phyloP scores from a whole-genome alignment of 2,329 filamentous ascomycete species.

The Paraconiothyrium sp. region DNA sequence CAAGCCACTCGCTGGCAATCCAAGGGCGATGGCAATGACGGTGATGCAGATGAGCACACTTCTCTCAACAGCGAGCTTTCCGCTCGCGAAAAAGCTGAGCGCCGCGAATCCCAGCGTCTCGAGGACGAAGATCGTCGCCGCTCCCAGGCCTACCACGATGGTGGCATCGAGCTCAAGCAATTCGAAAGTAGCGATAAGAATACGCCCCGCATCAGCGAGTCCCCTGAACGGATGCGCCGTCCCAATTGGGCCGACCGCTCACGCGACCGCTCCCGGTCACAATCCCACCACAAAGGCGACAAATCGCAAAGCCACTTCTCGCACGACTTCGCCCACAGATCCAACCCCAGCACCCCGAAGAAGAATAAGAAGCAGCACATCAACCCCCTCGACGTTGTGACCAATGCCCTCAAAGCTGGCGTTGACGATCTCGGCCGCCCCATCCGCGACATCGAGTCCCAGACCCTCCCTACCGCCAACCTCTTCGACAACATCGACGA shows the following conservation, averaged over 20 bases:
- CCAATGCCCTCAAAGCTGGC: conserved; percentile 37
- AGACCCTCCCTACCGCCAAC: conserved; percentile 74
- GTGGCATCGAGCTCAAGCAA: conserved; percentile 41
- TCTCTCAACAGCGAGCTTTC: conserved; percentile 58
- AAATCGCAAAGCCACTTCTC: conserved; percentile 24
- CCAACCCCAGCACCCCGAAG: not conserved
- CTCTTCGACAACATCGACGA: conserved; percentile 89
- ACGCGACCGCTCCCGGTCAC: conserved; percentile 38
- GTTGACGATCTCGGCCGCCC: conserved; percentile 42
- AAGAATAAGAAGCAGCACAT: conserved; percentile 28
- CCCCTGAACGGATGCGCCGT: conserved; percentile 32
- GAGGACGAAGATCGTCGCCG: conserved; percentile 35
- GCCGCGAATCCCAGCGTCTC: conserved; percentile 44
- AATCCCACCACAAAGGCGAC: conserved; percentile 26
- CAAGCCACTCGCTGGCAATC: conserved; percentile 76
- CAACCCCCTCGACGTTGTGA: conserved; percentile 40
- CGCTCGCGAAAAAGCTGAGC: conserved; percentile 40
- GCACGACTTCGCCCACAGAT: conserved; percentile 8
- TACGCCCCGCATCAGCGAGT: conserved; percentile 21
- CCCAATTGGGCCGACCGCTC: conserved; percentile 43
- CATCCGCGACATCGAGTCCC: conserved; percentile 50
- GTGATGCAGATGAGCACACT: conserved; percentile 59
- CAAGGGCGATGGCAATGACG: conserved; percentile 40
- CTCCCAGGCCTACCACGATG: conserved; percentile 28
- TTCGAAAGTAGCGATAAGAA: conserved; percentile 27